Evolutionary conservation across 106 monocot species (phyloP), one percentile per base, ranked within the genome.

Genomic region (Alisma plantagoaquatica): DNA sequence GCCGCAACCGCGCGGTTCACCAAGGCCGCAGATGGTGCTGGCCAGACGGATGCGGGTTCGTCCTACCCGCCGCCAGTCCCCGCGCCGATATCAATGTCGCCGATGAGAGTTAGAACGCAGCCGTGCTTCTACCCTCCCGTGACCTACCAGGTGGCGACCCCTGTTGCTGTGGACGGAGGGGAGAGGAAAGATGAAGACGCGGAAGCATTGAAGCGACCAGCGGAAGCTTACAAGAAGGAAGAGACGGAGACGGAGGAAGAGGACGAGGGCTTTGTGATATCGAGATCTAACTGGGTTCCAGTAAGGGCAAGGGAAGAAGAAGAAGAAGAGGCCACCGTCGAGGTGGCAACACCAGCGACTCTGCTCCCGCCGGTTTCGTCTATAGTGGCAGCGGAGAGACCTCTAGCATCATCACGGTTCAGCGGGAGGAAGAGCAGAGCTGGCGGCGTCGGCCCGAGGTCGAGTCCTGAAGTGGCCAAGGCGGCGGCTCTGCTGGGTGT

Each of bases 351-450:
- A n/a, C n/a, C n/a, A n/a, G n/a, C n/a, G n/a, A n/a, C n/a, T n/a
- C n/a, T n/a, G n/a, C n/a, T 38, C 14, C 35, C 14, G 35, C 35
- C 35, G 35, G 35, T 7, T 6, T 7, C 9, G 5, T 38, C 35
- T 38, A 14, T 14, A 7, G 9, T 14, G 35, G 5, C 35, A 14
- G 9, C 35, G 35, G 35, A 5, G 35, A 38, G 35, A 7, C 35
- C 35, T 6, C 35, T 38, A 38, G 35, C 14, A 7, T 38, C 35
- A 7, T 38, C 35, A 5, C 35, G 35, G 35, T 38, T 38, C 35
- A 38, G 35, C 35, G 35, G 45, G 14, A 10, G 45, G 45, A 46
- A 46, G 45, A n/a, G n/a, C n/a, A n/a, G n/a, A n/a, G n/a, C n/a
- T n/a, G n/a, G n/a, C n/a, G n/a, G n/a, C n/a, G n/a, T n/a, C n/a